These are phyloP conservation scores for Phanerochaete sordida DNA, from an alignment of 768 basidiomycete species.

Conservation along the genomic window DNA sequence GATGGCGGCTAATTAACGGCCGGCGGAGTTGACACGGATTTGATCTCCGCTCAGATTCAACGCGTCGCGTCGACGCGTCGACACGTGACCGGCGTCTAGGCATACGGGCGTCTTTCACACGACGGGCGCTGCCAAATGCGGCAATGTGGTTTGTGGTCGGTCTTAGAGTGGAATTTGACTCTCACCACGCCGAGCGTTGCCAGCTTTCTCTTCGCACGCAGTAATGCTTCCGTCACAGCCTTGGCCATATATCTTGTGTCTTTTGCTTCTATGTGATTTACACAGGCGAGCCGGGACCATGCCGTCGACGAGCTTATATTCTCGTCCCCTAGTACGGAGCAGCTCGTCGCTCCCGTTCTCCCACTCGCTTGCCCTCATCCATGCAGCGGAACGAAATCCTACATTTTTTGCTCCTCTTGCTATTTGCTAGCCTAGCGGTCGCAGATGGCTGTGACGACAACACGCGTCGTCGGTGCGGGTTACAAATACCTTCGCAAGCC, in stretches of 20 bases:
- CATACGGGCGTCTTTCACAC: background rate
- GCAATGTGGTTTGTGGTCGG: constrained; percentile 5
- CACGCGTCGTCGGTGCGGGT: constrained; percentile 1
- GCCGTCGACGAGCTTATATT: background rate
- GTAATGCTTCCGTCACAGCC: background rate
- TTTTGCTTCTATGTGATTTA: too few relatives aligned
- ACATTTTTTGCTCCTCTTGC: background rate
- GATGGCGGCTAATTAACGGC: constrained; percentile 14
- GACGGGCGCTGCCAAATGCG: background rate
- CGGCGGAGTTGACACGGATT: constrained; percentile 23
- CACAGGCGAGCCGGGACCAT: background rate
- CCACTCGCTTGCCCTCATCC: background rate
- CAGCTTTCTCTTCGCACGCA: background rate
- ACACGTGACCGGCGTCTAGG: constrained; percentile 23
- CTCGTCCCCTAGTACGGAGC: background rate
- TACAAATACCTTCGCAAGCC: too few relatives aligned
- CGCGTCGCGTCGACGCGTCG: constrained; percentile 21
- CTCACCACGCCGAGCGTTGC: background rate
- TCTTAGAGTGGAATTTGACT: constrained; percentile 11
- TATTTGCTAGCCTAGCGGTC: background rate
- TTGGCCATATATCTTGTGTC: background rate
- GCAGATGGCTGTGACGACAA: constrained; percentile 4
- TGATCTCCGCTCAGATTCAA: constrained; percentile 23
- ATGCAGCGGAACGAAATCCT: background rate
- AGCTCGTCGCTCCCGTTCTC: background rate